Evolutionary conservation across 2,329 filamentous ascomycete species (phyloP).

Genomic region (Emergomyces orientalis): DNA sequence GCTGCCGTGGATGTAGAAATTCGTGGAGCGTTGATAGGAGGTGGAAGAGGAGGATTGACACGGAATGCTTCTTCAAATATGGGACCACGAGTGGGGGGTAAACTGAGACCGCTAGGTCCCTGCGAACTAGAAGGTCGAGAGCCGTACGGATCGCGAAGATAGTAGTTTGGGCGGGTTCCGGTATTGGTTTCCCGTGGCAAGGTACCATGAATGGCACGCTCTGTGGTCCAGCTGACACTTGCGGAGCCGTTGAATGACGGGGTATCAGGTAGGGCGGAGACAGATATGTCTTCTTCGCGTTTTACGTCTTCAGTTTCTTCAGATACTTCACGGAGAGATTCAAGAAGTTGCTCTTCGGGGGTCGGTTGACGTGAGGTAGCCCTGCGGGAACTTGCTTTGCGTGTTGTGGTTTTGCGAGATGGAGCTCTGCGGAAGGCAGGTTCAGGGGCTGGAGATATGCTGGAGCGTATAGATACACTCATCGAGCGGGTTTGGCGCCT

Average conservation of each 20-base stretch:
- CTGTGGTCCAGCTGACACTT: constrained; percentile 17
- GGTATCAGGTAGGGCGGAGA: background rate
- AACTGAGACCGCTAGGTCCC: background rate
- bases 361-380: constrained; percentile 12
- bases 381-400: background rate
- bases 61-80: background rate
- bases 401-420: constrained; percentile 1
- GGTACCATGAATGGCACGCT: constrained; percentile 11
- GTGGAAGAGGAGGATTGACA: background rate
- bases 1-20: background rate
- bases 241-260: constrained; percentile 1
- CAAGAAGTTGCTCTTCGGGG: constrained; percentile 19
- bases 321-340: constrained; percentile 17
- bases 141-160: background rate
- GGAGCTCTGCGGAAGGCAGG: background rate
- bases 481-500: constrained; percentile 11
- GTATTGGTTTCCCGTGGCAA: background rate
- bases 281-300: background rate
- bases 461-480: background rate
- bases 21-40: background rate
- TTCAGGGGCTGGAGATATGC: constrained; percentile 3
- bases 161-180: constrained; percentile 2
- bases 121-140: background rate
- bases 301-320: constrained; percentile 10
- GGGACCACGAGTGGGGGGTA: background rate